phyloP scores from a whole-genome alignment of 768 basidiomycete genomes.

The Mycena epipterygia region DNA sequence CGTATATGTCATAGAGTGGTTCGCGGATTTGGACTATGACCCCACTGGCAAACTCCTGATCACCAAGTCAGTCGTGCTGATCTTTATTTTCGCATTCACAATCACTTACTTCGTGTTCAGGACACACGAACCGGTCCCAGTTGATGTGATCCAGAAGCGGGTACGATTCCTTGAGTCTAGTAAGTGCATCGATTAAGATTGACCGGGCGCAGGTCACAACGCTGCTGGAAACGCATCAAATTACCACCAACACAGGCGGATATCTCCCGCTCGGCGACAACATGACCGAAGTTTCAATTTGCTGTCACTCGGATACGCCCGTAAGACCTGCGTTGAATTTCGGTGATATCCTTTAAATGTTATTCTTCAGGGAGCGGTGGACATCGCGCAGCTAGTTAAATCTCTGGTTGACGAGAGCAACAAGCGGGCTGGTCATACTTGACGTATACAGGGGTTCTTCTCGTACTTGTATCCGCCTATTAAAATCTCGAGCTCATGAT shows the following conservation, averaged over 20 bases:
- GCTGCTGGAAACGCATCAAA: constrained; percentile 56
- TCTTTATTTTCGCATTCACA: background rate
- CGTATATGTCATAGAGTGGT: constrained; percentile 63
- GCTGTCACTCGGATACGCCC: constrained; percentile 76
- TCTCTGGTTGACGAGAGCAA: constrained; percentile 69
- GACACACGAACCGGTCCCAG: constrained; percentile 63
- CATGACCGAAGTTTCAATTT: constrained; percentile 69
- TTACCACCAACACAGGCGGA: constrained; percentile 62
- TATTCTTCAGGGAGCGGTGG: constrained; percentile 61
- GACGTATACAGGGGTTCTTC: background rate
- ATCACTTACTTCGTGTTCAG: constrained; percentile 43
- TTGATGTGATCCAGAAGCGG: constrained; percentile 56
- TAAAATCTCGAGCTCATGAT: no score
- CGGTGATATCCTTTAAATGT: background rate
- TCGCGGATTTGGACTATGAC: constrained; percentile 75
- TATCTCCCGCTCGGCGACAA: constrained; percentile 58
- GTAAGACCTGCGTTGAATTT: constrained; percentile 50
- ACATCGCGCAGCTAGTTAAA: constrained; percentile 67
- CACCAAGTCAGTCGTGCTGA: constrained; percentile 58
- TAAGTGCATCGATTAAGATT: background rate
- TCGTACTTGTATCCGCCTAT: background rate
- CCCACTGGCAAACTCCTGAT: constrained; percentile 70
- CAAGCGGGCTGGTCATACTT: constrained; percentile 44
- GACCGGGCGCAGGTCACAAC: constrained; percentile 52
- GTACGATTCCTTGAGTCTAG: constrained; percentile 45